A percentile compares a stretch with the other conserved stretches of the same genome.
These are phyloP conservation scores for Leccinum incarnatum DNA, from an alignment of 768 basidiomycete genomes.

Conservation along the genomic window DNA sequence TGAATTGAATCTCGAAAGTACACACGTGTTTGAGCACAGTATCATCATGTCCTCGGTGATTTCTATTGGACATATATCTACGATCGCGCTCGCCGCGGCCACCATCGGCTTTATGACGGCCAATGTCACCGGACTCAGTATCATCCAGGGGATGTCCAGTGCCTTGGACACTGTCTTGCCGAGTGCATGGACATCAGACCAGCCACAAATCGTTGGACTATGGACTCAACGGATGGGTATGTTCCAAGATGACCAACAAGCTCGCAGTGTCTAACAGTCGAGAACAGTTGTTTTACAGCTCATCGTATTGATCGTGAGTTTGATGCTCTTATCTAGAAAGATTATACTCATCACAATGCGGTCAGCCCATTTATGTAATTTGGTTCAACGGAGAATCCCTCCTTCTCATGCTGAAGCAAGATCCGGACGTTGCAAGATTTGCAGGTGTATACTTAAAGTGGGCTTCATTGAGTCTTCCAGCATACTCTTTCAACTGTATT, in stretches of 20 bases:
- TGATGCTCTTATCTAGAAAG: background rate
- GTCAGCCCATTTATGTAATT: slow-evolving; percentile 53
- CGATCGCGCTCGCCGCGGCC: slow-evolving; percentile 82
- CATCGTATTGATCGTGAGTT: slow-evolving; percentile 52
- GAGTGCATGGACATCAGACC: slow-evolving; percentile 87
- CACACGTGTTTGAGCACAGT: slow-evolving; percentile 82
- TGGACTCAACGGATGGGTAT: slow-evolving; percentile 89
- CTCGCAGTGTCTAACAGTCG: background rate
- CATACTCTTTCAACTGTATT: slow-evolving; percentile 55
- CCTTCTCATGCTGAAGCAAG: slow-evolving; percentile 69
- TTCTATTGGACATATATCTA: slow-evolving; percentile 91
- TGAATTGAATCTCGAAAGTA: slow-evolving; percentile 33
- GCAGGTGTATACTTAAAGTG: slow-evolving; percentile 76
- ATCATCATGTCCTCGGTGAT: slow-evolving; percentile 83
- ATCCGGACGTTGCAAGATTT: slow-evolving; percentile 74
- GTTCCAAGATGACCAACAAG: background rate
- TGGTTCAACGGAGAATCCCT: slow-evolving; percentile 86
- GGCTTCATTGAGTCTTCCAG: slow-evolving; percentile 75
- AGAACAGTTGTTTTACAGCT: slow-evolving; percentile 18
- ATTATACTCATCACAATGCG: background rate
- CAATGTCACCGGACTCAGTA: slow-evolving; percentile 53
- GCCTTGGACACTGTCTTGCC: slow-evolving; percentile 93
- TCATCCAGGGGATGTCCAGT: slow-evolving; percentile 79
- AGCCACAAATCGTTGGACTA: slow-evolving; percentile 82
- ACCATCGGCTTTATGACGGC: slow-evolving; percentile 74